Base-by-base conservation (phyloP, 2,329 filamentous ascomycete species). In the Sclerotinia nivalis region DNA sequence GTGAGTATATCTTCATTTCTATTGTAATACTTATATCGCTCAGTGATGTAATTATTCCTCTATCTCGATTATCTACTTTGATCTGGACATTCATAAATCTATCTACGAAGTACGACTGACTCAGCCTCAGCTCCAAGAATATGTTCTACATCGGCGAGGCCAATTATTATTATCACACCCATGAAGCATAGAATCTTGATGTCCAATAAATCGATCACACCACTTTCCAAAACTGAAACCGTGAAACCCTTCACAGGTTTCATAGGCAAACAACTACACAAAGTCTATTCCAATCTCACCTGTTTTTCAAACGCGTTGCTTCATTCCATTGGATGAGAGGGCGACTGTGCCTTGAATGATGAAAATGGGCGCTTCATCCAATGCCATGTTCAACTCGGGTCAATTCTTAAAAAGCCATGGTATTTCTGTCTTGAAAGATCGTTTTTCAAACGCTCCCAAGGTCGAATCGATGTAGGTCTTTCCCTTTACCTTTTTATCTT, bases 231-330 rank as follows among this genome's bases (percentile, higher is more conserved):
- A n/a, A 55, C 43, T 50, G 66, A 61, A 49, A 54, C 55, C 18
- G n/a, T 68, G 66, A 52, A 68, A 62, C 66, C 55, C 22, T 45
- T 68, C n/a, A 61, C 22, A 22, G 31, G 54, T 68, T 68, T 61
- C 54, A 68, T 37, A 47, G 25, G n/a, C 12, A 49, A 61, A 47
- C 40, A 60, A 61, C 43, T 15, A n/a, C n/a, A 40, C 34, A n/a
- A 52, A 28, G 8, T 13, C 12, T 49, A 49, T 60, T 6, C 37
- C 22, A 47, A 60, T 67, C 54, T 28, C 54, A 49, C 13, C 40
- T 49, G 4, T 47, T 60, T 13, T 37, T 22, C 54, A 15, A 58
- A 60, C 31, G 31, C 40, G 18, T 20, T 34, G 28, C 9, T 60
- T 40, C 22, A 7, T n/a, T 40, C 22, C 65, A 60, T 68, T 68